Evolutionary conservation across 2,329 filamentous ascomycete species (phyloP).

Genomic region (Moelleriella libera): DNA sequence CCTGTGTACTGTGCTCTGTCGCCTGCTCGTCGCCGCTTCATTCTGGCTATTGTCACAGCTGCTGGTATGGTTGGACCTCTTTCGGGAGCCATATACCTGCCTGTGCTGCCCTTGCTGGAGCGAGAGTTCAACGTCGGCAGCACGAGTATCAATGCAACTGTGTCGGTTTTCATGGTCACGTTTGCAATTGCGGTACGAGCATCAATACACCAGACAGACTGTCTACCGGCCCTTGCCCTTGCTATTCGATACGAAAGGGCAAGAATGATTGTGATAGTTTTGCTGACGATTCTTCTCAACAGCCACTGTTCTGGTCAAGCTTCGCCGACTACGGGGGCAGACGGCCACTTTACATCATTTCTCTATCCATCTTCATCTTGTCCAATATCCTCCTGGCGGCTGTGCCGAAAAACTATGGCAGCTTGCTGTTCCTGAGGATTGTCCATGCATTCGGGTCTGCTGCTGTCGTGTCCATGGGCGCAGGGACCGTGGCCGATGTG

Average conservation of each 20-base stretch:
- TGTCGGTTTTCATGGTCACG: constrained; percentile 28
- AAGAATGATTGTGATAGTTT: neutral
- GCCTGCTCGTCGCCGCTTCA: constrained; percentile 17
- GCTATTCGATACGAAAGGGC: neutral
- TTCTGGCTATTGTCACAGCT: constrained; percentile 22
- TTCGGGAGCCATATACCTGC: constrained; percentile 28
- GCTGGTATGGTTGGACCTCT: constrained; percentile 28
- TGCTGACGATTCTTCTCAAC: neutral
- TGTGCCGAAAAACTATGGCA: constrained; percentile 21
- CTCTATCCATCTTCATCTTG: constrained; percentile 21
- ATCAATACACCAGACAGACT: too few relatives aligned
- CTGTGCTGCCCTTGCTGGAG: constrained; percentile 21
- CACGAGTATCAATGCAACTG: constrained; percentile 25
- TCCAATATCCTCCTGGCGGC: constrained; percentile 23
- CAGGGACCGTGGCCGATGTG: constrained; percentile 26
- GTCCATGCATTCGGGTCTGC: constrained; percentile 27
- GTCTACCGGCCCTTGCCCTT: neutral
- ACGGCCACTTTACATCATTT: constrained; percentile 24
- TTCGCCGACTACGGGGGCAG: constrained; percentile 24
- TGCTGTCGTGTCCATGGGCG: constrained; percentile 26
- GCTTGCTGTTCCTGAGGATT: constrained; percentile 23
- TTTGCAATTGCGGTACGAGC: constrained; percentile 22
- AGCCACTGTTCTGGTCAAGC: constrained; percentile 25
- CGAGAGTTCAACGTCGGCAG: constrained; percentile 19
- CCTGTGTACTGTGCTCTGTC: constrained; percentile 23